A percentile compares a stretch with the other conserved stretches of the same genome.
phyloP scores from a whole-genome alignment of 352 stramenopile species.

The Phytophthora vignae region DNA sequence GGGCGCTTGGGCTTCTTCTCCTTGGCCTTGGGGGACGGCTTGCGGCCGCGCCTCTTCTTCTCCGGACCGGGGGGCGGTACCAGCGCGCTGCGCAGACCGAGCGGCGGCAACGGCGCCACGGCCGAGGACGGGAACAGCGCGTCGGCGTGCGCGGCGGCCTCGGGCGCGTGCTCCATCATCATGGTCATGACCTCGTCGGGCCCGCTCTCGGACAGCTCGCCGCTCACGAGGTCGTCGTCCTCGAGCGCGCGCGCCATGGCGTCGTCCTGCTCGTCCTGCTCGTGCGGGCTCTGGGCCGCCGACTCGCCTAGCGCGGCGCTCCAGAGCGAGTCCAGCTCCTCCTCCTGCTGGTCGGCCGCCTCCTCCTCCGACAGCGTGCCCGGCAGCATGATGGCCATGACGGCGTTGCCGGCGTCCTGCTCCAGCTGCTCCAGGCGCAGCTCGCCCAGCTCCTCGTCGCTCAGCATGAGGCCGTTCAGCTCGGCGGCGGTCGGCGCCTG shows the following conservation, averaged over 20 bases:
- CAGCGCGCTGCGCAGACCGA: constrained; percentile 25
- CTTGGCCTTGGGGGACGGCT: constrained; percentile 44
- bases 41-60: constrained; percentile 56
- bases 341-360: constrained; percentile 1
- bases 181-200: constrained; percentile 49
- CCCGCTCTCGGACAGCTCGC: constrained; percentile 40
- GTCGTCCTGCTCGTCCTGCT: constrained; percentile 14
- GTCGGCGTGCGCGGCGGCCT: constrained; percentile 32
- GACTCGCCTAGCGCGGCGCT: constrained; percentile 33
- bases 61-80: constrained; percentile 1
- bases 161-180: constrained; percentile 36
- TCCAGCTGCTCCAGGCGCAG: constrained; percentile 37
- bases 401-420: constrained; percentile 33
- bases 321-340: constrained; percentile 43
- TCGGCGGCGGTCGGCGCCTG: constrained; percentile 16
- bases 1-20: constrained; percentile 49
- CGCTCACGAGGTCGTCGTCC: constrained; percentile 39
- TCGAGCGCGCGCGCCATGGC: constrained; percentile 1
- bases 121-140: constrained; percentile 31
- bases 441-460: constrained; percentile 37
- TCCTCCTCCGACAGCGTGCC: constrained; percentile 35
- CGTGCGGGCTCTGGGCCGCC: constrained; percentile 13
- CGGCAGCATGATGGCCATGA: constrained; percentile 41
- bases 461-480: constrained; percentile 37
- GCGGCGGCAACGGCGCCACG: constrained; percentile 29